phyloP scores from a whole-genome alignment of 2,329 filamentous ascomycete species.

The Catunica adiposa region DNA sequence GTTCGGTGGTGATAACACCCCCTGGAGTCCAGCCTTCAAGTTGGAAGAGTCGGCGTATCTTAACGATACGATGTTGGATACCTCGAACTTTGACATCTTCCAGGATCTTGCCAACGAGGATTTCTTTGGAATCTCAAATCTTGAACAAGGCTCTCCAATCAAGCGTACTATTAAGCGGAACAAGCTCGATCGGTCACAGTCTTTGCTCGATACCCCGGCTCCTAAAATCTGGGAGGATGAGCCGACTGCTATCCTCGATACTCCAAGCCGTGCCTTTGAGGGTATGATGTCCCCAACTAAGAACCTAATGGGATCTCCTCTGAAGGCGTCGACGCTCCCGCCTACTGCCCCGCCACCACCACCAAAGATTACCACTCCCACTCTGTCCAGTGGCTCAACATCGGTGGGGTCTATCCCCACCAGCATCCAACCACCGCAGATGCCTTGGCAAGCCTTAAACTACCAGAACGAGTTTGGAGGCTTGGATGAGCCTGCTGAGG shows the following conservation, averaged over 20 bases:
- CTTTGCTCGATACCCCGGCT: slow-evolving; percentile 18
- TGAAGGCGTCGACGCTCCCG: slow-evolving; percentile 14
- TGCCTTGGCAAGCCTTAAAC: slow-evolving; percentile 24
- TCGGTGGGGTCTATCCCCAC: slow-evolving; percentile 19
- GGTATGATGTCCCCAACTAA: slow-evolving; percentile 39
- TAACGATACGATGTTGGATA: slow-evolving; percentile 25
- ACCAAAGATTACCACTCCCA: slow-evolving; percentile 8
- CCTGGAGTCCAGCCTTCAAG: slow-evolving; percentile 48
- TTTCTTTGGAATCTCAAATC: slow-evolving; percentile 24
- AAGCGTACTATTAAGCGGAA: slow-evolving; percentile 46
- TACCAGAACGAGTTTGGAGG: slow-evolving; percentile 24
- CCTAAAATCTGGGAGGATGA: slow-evolving; percentile 14
- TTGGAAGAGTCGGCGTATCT: slow-evolving; percentile 40
- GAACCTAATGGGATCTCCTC: slow-evolving; percentile 18
- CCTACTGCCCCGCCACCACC: slow-evolving; percentile 4
- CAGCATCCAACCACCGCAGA: slow-evolving; percentile 23
- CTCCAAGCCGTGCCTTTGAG: slow-evolving; percentile 12
- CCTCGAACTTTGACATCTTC: slow-evolving; percentile 46
- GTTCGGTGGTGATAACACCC: slow-evolving; percentile 30
- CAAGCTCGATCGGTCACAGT: slow-evolving; percentile 46
- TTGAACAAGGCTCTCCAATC: slow-evolving; percentile 45
- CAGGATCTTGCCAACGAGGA: slow-evolving; percentile 21
- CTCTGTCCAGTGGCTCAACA: not conserved
- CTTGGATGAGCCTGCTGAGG: slow-evolving; percentile 28
- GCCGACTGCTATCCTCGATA: slow-evolving; percentile 7